Evolutionary conservation across 495 filamentous ascomycete genomes (phyloP), one percentile per base, ranked within the genome.

Genomic region (Chaetomium tenue): DNA sequence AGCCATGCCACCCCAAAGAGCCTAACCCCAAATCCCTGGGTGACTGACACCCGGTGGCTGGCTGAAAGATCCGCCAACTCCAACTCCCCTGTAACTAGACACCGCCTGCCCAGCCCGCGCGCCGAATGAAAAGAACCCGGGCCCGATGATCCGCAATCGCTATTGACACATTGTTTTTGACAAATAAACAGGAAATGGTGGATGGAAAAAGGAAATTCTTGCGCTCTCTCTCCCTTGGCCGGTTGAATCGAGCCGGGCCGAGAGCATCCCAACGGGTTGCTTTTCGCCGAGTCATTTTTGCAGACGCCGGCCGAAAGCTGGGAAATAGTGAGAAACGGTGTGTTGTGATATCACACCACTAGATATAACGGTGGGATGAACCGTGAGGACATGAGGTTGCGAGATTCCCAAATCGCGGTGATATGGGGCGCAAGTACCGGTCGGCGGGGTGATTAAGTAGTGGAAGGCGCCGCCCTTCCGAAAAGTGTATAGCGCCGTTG

Each of bases 11-110:
- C 44, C n/a, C 44, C 5, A 2, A 47, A 22, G n/a, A 47, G n/a
- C 48, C 23, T 22, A 26, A 9, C 23, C 23, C 48, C 8, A 47
- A 47, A 18, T 47, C 44, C 9, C 5, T 18, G 44, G 44, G 39
- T 40, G 13, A 15, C 2, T 40, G n/a, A 8, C 1, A 22, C 46
- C 23, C 18, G 46, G 20, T 50, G 46, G 46, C 20, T 50, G 46
- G 9, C 50, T 28, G 25, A 52, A 16, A 52, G 26, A 23, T 52
- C 50, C 50, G 23, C 50, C 50, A 52, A 52, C 25, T 52, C 50
- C 50, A 28, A 28, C 46, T 44, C 40, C 40, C 44, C 9, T 9
- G 11, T 44, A n/a, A n/a, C n/a, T n/a, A 44, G 33, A 47, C 44
- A 20, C 44, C 44, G 44, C 46, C 46, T 11, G 20, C 20, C 46